A percentile compares a stretch with the other conserved stretches of the same genome.
Conservation (phyloP, 2,329 filamentous ascomycete species). For the Paecilomyces niveus region DNA sequence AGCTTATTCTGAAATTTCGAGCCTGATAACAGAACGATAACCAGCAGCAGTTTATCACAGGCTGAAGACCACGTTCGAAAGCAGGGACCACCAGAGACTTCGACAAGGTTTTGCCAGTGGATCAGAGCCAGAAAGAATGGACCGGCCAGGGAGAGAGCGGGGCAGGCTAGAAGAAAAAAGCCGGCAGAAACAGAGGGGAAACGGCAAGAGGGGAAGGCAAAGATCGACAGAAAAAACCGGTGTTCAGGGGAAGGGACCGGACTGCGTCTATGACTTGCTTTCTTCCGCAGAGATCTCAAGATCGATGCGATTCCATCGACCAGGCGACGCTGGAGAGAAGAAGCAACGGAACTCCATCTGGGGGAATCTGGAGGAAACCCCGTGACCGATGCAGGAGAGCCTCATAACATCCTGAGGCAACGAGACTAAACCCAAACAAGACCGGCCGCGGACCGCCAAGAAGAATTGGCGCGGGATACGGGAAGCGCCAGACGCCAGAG, state of each 20-base stretch:
- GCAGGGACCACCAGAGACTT: neutral
- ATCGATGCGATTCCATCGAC: neutral
- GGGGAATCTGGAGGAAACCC: neutral
- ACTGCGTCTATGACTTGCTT: neutral
- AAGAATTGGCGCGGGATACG: neutral
- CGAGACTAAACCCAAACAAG: neutral
- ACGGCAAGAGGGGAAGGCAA: neutral
- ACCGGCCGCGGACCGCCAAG: neutral
- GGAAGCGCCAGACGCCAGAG: neutral
- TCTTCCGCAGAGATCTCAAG: neutral
- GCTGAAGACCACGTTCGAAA: neutral
- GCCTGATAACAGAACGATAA: neutral
- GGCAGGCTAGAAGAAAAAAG: slow-evolving; percentile 1
- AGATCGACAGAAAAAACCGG: neutral
- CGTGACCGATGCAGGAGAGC: neutral
- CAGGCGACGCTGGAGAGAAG: neutral
- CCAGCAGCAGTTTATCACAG: neutral
- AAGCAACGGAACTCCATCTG: neutral
- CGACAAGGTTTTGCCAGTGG: neutral
- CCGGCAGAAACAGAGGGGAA: neutral
- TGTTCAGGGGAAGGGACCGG: neutral
- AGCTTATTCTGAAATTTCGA: neutral
- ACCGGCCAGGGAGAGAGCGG: neutral
- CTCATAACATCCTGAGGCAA: neutral
- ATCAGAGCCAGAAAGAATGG: neutral